Conservation (phyloP, 78 protist genomes). For the Dictyostelium firmibasis region DNA sequence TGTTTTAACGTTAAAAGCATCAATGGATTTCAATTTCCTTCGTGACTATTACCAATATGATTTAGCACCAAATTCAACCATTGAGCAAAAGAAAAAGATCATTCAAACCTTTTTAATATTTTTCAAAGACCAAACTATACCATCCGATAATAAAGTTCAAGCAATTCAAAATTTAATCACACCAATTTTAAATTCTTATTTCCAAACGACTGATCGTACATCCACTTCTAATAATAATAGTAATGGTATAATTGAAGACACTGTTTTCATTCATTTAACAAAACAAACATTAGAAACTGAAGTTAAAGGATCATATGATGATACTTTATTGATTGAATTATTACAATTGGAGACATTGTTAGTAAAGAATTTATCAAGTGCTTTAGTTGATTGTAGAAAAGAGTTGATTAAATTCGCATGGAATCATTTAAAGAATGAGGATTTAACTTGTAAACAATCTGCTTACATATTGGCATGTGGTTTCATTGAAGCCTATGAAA, state of each 20-base stretch:
- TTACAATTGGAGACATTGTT: slow-evolving; percentile 90
- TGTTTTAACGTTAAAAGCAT: slow-evolving; percentile 66
- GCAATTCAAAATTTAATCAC: slow-evolving; percentile 88
- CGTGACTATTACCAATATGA: slow-evolving; percentile 74
- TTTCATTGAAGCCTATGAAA: slow-evolving; percentile 93
- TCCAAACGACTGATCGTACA: background rate
- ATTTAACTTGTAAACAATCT: slow-evolving; percentile 87
- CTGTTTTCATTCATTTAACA: slow-evolving; percentile 1
- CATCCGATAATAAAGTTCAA: slow-evolving; percentile 75
- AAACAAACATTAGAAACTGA: slow-evolving; percentile 44
- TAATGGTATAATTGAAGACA: background rate
- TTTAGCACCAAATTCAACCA: slow-evolving; percentile 41
- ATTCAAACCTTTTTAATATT: slow-evolving; percentile 47
- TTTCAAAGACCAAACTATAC: slow-evolving; percentile 14
- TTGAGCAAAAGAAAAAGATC: slow-evolving; percentile 37
- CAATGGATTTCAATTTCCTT: slow-evolving; percentile 85
- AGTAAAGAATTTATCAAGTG: slow-evolving; percentile 64
- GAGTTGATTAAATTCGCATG: slow-evolving; percentile 92
- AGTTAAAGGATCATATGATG: background rate
- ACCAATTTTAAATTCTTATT: slow-evolving; percentile 79
- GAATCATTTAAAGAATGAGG: slow-evolving; percentile 91
- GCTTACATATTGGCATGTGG: slow-evolving; percentile 93
- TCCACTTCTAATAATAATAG: background rate
- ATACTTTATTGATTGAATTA: slow-evolving; percentile 58
- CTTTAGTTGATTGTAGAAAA: slow-evolving; percentile 81